Conservation (phyloP, 352 stramenopile genomes). For the Phytophthora fragariae region DNA sequence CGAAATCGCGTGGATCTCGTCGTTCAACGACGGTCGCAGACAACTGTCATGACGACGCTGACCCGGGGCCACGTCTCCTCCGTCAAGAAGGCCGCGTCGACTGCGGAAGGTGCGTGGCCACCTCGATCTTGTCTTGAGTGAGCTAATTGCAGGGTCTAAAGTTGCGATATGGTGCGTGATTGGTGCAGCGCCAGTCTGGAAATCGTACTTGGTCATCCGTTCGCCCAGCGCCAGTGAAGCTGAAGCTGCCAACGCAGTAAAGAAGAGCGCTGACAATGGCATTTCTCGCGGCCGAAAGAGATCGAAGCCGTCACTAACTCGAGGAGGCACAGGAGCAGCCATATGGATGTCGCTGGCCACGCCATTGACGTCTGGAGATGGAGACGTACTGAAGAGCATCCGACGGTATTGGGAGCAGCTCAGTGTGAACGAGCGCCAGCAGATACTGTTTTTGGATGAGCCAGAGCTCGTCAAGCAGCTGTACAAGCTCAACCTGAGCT, state of each 20-base stretch:
- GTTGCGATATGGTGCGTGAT: conserved; percentile 1
- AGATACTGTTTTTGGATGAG: conserved; percentile 83
- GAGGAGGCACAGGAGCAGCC: conserved; percentile 16
- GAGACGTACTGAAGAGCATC: conserved; percentile 43
- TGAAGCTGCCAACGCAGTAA: conserved; percentile 7
- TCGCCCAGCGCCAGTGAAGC: conserved; percentile 29
- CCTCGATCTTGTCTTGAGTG: not conserved
- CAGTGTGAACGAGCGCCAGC: conserved; percentile 66
- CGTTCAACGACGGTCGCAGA: too few species aligned
- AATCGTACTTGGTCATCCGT: conserved; percentile 64
- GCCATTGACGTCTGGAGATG: conserved; percentile 10
- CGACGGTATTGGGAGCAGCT: conserved; percentile 76
- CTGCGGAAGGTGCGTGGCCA: conserved; percentile 34
- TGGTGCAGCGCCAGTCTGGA: conserved; percentile 70
- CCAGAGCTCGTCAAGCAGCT: conserved; percentile 87
- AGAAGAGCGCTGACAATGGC: not conserved
- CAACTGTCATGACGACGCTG: conserved; percentile 19
- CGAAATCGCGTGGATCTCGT: too few species aligned
- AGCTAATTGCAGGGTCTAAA: conserved; percentile 6
- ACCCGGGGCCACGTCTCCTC: conserved; percentile 30
- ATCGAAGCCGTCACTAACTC: conserved; percentile 37
- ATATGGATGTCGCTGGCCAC: conserved; percentile 40
- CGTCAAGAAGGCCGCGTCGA: conserved; percentile 37
- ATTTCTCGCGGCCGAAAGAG: conserved; percentile 47
- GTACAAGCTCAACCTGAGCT: conserved; percentile 88